Evolutionary conservation across 1,284 basidiomycete genomes (phyloP).

Genomic region (Polyporus tsugae): DNA sequence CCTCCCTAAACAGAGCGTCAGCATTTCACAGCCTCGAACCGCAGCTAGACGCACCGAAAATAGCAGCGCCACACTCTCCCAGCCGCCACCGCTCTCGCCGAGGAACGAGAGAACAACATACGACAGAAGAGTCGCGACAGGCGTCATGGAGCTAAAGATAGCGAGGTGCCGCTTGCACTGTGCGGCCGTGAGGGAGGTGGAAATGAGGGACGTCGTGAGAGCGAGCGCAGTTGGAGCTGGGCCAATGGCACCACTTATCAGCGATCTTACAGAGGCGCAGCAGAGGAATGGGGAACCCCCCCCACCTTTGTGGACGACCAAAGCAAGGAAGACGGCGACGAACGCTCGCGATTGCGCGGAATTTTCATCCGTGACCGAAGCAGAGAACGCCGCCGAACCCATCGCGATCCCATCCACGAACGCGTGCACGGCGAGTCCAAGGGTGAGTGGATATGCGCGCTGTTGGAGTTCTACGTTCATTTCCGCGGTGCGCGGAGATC

Average conservation of each 20-base stretch:
- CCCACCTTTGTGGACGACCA: constrained; percentile 88
- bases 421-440: constrained; percentile 88
- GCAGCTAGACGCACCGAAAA: constrained; percentile 66
- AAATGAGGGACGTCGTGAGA: constrained; percentile 82
- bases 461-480: constrained; percentile 28
- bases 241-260: constrained; percentile 6
- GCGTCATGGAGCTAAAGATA: constrained; percentile 85
- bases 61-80: constrained; percentile 82
- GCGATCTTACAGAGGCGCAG: not conserved
- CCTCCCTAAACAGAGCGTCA: constrained; percentile 68
- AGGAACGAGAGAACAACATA: constrained; percentile 68
- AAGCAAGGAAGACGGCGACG: constrained; percentile 86
- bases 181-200: constrained; percentile 69
- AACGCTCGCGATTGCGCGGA: constrained; percentile 58
- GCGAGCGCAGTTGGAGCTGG: constrained; percentile 90
- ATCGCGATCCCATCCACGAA: constrained; percentile 91
- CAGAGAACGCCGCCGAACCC: constrained; percentile 73
- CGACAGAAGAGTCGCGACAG: constrained; percentile 75
- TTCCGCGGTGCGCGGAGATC: not conserved
- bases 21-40: not conserved
- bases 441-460: constrained; percentile 73
- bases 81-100: constrained; percentile 49
- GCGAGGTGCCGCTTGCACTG: constrained; percentile 80
- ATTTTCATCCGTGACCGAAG: constrained; percentile 36
- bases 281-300: not conserved